Conservation (phyloP, 2,329 filamentous ascomycete species). For the Xylariales sp. region DNA sequence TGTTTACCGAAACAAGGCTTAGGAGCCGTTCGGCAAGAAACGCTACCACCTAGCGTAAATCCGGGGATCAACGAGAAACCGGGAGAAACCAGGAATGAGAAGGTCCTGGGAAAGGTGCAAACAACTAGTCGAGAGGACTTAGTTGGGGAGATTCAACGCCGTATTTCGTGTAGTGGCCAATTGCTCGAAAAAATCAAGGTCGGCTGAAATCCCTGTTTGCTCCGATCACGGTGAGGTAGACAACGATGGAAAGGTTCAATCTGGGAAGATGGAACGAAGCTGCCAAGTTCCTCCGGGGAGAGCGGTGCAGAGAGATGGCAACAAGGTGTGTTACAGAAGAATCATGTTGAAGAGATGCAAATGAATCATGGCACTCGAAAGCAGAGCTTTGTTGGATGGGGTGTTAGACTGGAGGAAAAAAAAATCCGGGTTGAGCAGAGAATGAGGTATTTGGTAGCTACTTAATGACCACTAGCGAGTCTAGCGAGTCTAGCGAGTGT, state of each 20-base stretch:
- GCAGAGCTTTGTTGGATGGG: slow-evolving; percentile 27
- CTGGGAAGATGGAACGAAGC: not conserved
- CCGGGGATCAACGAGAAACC: not conserved
- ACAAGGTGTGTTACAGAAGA: slow-evolving; percentile 31
- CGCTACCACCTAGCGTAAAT: slow-evolving; percentile 4
- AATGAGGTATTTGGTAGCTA: slow-evolving; percentile 19
- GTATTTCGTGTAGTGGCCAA: slow-evolving; percentile 21
- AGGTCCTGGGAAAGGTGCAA: slow-evolving; percentile 3
- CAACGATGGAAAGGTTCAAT: not conserved
- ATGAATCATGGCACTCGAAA: slow-evolving; percentile 31
- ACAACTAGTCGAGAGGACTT: not conserved
- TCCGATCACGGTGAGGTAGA: slow-evolving; percentile 41
- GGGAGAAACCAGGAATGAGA: not conserved
- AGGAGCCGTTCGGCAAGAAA: slow-evolving; percentile 8
- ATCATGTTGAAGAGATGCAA: slow-evolving; percentile 33
- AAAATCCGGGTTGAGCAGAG: slow-evolving; percentile 26
- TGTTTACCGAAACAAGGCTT: slow-evolving; percentile 15
- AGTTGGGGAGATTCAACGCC: not conserved
- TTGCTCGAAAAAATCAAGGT: slow-evolving; percentile 20
- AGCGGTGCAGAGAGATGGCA: slow-evolving; percentile 10
- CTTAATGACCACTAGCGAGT: slow-evolving; percentile 2
- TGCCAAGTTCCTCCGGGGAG: slow-evolving; percentile 12
- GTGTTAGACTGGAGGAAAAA: slow-evolving; percentile 26
- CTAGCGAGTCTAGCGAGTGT: not conserved
- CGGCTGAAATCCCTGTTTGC: slow-evolving; percentile 31